These are phyloP conservation scores for Dactylellina haptotyla DNA, from an alignment of 2,329 filamentous ascomycete species.

Conservation along the genomic window DNA sequence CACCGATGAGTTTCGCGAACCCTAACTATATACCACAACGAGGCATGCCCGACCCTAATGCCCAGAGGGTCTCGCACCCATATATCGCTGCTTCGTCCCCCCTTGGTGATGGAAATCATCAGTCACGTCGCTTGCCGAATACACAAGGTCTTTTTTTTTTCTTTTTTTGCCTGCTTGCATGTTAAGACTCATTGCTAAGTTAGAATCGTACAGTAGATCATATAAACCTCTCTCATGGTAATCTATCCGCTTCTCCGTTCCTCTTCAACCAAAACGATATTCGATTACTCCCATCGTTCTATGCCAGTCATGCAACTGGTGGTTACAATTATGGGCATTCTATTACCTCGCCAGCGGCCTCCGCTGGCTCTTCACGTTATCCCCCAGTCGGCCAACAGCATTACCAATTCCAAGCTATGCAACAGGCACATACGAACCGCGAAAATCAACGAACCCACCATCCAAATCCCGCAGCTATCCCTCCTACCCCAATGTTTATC, in stretches of 20 bases:
- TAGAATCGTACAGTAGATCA: slow-evolving; percentile 13
- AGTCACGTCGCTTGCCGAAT: not conserved
- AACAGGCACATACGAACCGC: not conserved
- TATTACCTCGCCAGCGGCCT: slow-evolving; percentile 7
- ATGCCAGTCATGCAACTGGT: not conserved
- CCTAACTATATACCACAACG: slow-evolving; percentile 12
- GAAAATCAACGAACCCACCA: not conserved
- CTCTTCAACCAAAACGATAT: slow-evolving; percentile 31
- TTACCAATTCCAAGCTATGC: not conserved
- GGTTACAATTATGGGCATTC: slow-evolving; percentile 10
- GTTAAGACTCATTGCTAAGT: slow-evolving; percentile 3
- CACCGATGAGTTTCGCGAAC: slow-evolving; percentile 20
- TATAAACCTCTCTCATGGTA: slow-evolving; percentile 3
- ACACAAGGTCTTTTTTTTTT: not conserved
- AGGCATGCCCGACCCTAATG: slow-evolving; percentile 1
- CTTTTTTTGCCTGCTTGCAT: not conserved
- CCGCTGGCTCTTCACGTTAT: slow-evolving; percentile 3
- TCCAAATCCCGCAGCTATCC: slow-evolving; percentile 30
- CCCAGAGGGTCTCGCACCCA: not conserved
- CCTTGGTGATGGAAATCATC: not conserved
- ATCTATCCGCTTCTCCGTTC: slow-evolving; percentile 5
- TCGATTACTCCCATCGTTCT: slow-evolving; percentile 29
- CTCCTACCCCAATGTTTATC: slow-evolving; percentile 54
- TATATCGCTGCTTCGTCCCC: not conserved
- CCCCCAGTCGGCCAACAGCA: not conserved